Conservation (phyloP, 148 eudicot genomes). For the Talinum fruticosum region DNA sequence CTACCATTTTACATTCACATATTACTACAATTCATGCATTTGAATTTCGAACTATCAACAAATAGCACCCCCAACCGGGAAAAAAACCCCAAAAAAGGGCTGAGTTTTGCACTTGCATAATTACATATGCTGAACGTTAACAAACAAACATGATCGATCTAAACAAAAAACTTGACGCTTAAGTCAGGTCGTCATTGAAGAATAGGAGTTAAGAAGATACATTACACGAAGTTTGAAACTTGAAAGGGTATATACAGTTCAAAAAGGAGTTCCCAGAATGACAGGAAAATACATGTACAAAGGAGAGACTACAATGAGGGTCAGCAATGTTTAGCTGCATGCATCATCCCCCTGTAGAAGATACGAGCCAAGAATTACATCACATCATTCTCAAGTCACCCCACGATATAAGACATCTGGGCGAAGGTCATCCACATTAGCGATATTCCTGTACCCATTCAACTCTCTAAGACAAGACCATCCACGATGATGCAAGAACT, state of each 20-base stretch:
- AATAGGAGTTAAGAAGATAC: background rate
- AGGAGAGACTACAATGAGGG: background rate
- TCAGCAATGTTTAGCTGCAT: background rate
- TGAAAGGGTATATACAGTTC: background rate
- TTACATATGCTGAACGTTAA: too few species aligned
- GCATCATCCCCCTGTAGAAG: background rate
- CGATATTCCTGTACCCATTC: conserved; percentile 52
- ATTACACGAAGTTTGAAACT: background rate
- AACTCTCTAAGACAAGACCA: conserved; percentile 63
- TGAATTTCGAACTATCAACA: too few species aligned
- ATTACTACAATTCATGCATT: too few species aligned
- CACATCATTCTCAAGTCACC: conserved; percentile 27
- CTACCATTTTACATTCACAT: too few species aligned
- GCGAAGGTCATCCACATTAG: conserved; percentile 67
- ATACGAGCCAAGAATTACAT: background rate
- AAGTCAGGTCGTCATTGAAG: background rate
- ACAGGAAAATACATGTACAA: background rate
- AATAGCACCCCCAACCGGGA: too few species aligned
- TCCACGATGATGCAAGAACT: conserved; percentile 66
- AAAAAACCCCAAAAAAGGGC: background rate
- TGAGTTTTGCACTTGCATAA: too few species aligned
- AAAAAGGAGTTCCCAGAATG: background rate
- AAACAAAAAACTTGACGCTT: too few species aligned
- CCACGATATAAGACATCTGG: conserved; percentile 75
- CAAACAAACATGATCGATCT: too few species aligned